These are phyloP conservation scores for Phyllosticta citrichinensis DNA, from an alignment of 2,329 filamentous ascomycete genomes.

Conservation along the genomic window DNA sequence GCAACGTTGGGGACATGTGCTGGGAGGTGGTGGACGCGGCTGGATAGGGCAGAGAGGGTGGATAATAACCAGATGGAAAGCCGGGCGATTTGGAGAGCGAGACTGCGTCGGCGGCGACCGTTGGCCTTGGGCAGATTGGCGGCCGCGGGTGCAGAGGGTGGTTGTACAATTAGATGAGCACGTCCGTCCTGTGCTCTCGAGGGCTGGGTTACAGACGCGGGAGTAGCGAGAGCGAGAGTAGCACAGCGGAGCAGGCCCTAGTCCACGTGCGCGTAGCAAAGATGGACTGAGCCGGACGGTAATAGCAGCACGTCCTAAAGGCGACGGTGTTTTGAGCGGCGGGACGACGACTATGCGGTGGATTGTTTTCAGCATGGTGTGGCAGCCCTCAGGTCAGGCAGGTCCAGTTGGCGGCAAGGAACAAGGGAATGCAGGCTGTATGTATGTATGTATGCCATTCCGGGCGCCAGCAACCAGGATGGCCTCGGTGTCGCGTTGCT, in stretches of 20 bases:
- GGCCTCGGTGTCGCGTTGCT: background rate
- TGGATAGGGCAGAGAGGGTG: background rate
- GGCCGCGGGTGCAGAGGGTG: background rate
- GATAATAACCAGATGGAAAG: background rate
- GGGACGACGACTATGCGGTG: background rate
- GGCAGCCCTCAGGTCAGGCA: background rate
- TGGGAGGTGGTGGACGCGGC: background rate
- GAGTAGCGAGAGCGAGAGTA: background rate
- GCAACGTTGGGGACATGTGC: background rate
- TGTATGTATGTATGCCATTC: background rate
- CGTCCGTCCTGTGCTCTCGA: background rate
- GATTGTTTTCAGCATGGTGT: background rate
- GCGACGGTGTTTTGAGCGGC: background rate
- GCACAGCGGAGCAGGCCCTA: background rate
- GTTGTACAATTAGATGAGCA: background rate
- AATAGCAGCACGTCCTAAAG: background rate
- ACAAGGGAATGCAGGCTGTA: background rate
- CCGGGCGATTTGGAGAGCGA: background rate
- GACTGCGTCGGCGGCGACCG: background rate
- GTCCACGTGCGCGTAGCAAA: background rate
- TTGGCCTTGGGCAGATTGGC: background rate
- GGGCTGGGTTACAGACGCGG: background rate
- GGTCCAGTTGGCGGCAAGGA: background rate
- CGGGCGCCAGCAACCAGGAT: background rate
- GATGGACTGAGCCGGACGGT: background rate